Percentiles rank a stretch among this genome's conserved stretches.
Evolutionary conservation across 306 rosid species (phyloP).

Genomic region (Inga laurina): DNA sequence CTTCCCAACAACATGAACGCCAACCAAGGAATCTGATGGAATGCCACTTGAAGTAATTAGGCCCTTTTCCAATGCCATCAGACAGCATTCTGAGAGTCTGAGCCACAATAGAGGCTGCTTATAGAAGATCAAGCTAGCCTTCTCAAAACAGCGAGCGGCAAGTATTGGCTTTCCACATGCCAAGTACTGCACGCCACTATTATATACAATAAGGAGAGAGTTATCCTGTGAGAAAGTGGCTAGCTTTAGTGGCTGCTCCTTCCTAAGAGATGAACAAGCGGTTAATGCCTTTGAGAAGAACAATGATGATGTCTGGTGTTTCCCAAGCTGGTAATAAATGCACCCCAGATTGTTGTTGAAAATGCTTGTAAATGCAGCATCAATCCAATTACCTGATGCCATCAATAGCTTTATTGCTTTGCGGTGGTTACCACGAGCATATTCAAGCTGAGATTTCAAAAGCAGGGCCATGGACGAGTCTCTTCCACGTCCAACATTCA

Average conservation of each 20-base stretch:
- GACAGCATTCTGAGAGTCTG: conserved; percentile 94
- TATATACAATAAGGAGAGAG: conserved; percentile 76
- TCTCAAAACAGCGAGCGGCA: conserved; percentile 93
- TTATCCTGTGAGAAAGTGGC: conserved; percentile 80
- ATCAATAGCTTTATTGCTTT: conserved; percentile 94
- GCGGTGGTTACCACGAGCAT: conserved; percentile 94
- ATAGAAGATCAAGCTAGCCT: conserved; percentile 81
- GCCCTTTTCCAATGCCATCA: conserved; percentile 91
- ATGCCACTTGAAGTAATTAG: conserved; percentile 45
- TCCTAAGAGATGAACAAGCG: conserved; percentile 69
- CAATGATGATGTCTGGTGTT: conserved; percentile 77
- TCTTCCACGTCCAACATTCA: conserved; percentile 90
- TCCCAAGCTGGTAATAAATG: conserved; percentile 94
- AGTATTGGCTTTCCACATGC: conserved; percentile 87
- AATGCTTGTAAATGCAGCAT: conserved; percentile 68
- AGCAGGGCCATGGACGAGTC: conserved; percentile 94
- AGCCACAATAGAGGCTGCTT: conserved; percentile 95
- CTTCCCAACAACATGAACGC: conserved; percentile 71
- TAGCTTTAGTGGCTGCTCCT: conserved; percentile 75
- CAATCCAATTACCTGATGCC: conserved; percentile 84
- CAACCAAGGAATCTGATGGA: conserved; percentile 56
- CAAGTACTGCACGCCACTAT: conserved; percentile 92
- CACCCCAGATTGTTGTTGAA: conserved; percentile 95
- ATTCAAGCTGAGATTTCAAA: conserved; percentile 95
- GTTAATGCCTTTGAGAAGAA: conserved; percentile 90